These are phyloP conservation scores for Geranium incanum DNA, from an alignment of 441 rosid species.

Conservation along the genomic window DNA sequence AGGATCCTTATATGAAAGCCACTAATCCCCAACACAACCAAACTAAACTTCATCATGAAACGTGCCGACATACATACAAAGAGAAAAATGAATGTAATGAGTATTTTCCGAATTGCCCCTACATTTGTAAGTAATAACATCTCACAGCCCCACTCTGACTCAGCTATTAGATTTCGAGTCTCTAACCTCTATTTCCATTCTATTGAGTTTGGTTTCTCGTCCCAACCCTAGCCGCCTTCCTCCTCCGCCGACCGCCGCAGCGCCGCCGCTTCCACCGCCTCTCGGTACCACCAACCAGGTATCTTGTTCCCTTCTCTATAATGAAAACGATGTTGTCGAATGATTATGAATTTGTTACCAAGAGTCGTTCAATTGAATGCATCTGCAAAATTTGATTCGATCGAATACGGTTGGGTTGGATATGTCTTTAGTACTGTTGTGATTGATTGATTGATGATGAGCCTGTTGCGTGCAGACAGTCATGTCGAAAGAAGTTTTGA, in stretches of 20 bases:
- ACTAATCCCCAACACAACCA: too few relatives aligned
- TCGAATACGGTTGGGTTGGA: background rate
- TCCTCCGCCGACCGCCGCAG: constrained; percentile 2
- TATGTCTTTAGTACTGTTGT: background rate
- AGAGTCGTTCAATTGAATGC: background rate
- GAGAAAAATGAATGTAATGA: background rate
- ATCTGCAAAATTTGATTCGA: background rate
- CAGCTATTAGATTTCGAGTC: background rate
- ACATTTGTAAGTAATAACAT: background rate
- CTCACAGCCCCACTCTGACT: background rate
- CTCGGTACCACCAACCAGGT: background rate
- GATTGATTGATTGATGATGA: background rate
- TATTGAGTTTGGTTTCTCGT: background rate
- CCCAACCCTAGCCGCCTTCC: constrained; percentile 2
- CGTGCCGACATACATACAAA: background rate
- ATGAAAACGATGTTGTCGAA: background rate
- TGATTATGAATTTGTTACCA: background rate
- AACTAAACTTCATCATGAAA: background rate
- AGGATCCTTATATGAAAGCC: too few relatives aligned
- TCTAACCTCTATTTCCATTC: background rate
- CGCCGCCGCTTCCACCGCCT: background rate
- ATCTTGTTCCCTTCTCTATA: background rate
- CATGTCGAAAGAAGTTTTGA: constrained; percentile 6
- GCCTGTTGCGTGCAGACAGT: background rate
- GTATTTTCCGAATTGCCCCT: background rate